Percentiles rank a stretch among this genome's conserved stretches.
phyloP scores from a whole-genome alignment of 208 protist species.

The Lotmaria passim region DNA sequence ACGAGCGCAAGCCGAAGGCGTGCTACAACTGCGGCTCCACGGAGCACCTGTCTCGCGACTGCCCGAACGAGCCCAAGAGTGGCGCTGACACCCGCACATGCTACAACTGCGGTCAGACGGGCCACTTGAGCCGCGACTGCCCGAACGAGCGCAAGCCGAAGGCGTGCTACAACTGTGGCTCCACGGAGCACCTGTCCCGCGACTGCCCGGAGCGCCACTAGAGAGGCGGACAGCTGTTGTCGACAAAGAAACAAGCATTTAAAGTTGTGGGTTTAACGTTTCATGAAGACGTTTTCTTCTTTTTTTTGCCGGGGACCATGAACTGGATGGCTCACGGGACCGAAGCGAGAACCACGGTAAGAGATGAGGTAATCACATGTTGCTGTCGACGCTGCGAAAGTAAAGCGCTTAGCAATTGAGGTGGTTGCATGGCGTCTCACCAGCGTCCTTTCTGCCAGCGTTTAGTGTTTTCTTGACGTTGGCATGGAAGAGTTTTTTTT shows the following conservation, averaged over 20 bases:
- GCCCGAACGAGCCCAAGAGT: constrained; percentile 54
- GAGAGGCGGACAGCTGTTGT: constrained; percentile 22
- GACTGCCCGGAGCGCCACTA: constrained; percentile 68
- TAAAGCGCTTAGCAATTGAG: not conserved
- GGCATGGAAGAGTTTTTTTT: not conserved
- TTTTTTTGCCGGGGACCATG: not conserved
- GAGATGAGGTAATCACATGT: not conserved
- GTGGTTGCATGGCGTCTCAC: not conserved
- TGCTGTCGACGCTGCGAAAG: constrained; percentile 1
- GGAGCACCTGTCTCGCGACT: constrained; percentile 75
- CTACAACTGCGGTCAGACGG: constrained; percentile 69
- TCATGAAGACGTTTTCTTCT: not conserved
- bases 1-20: constrained; percentile 42
- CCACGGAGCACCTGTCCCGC: constrained; percentile 62
- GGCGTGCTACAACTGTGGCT: constrained; percentile 55
- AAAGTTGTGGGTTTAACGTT: not conserved
- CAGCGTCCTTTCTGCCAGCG: not conserved
- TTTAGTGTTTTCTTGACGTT: not conserved
- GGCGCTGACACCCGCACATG: constrained; percentile 64
- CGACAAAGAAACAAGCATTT: not conserved
- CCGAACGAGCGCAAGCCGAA: constrained; percentile 53
- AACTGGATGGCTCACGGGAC: not conserved
- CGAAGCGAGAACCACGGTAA: not conserved
- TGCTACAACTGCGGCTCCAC: constrained; percentile 83
- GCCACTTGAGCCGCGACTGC: constrained; percentile 81